A percentile compares a stretch with the other conserved stretches of the same genome.
These are phyloP conservation scores for Pseudogymnoascus verrucosus DNA, from an alignment of 2,329 filamentous ascomycete genomes.

Conservation along the genomic window DNA sequence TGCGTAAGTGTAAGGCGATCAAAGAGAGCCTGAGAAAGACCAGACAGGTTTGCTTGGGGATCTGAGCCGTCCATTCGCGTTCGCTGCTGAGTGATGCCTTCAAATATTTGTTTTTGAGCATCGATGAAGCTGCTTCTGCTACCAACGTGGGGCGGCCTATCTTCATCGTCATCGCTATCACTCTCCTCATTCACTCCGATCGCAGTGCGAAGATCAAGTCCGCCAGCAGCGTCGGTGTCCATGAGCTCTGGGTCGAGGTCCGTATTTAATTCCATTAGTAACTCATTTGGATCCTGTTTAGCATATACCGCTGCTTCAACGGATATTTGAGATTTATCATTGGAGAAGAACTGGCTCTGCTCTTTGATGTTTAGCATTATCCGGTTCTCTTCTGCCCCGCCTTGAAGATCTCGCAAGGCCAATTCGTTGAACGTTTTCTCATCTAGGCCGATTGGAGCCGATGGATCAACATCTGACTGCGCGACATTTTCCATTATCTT, in stretches of 20 bases:
- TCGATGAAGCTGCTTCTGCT: constrained; percentile 57
- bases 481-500: constrained; percentile 87
- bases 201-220: constrained; percentile 52
- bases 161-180: constrained; percentile 56
- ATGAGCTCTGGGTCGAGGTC: constrained; percentile 47
- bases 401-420: constrained; percentile 70
- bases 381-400: constrained; percentile 63
- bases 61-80: constrained; percentile 45
- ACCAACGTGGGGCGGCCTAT: constrained; percentile 52
- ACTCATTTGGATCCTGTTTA: constrained; percentile 60
- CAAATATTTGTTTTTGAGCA: constrained; percentile 59
- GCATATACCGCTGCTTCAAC: constrained; percentile 45
- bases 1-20: constrained; percentile 68
- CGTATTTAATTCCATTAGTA: constrained; percentile 55
- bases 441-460: constrained; percentile 58
- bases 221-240: constrained; percentile 39
- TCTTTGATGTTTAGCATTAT: constrained; percentile 84
- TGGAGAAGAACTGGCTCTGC: constrained; percentile 73
- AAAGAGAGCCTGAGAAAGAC: constrained; percentile 43
- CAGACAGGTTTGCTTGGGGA: constrained; percentile 26
- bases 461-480: constrained; percentile 63
- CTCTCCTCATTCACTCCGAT: constrained; percentile 65
- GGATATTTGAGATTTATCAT: constrained; percentile 35
- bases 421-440: constrained; percentile 69
- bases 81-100: constrained; percentile 54